Evolutionary conservation across 371 early-diverging fungal genomes (phyloP), one percentile per base, ranked within the genome.

Genomic region (Apophysomyces ossiformis): DNA sequence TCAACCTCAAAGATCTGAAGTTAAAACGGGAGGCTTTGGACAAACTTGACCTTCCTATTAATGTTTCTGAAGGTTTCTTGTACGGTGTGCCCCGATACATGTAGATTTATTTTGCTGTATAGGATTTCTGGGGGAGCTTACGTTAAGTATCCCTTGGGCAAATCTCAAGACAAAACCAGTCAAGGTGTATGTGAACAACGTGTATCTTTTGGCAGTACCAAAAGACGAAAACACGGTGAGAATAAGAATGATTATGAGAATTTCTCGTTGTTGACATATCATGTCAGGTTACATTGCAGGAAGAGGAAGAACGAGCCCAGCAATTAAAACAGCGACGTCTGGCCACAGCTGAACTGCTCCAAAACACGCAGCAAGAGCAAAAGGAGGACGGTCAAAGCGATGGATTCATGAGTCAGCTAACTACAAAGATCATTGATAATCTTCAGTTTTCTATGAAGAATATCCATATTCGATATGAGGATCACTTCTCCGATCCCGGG

Each of bases 91-190:
- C 16, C 13, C 7, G 41, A 36, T 38, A 11, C 58, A 35, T 16
- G 46, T 5, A 18, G 18, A 37, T 50, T 62, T 15, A 50, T 21
- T 7, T 63, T 46, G 36, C 8, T 9, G 8, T 50, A 50, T 68
- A 93, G 96, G 98, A 9, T 92, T 90, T 74, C 85, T 99, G 15
- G 99, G 99, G 35, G 93, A 95, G 63, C 87, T 98, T 36, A 93
- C 92, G 0, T 78, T 97, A 6, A 92, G 88, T 36, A 97, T 99
- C 59, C 98, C 99, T 7, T 99, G 99, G 99, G 89, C 89, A 12
- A 97, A 99, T 75, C 80, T 99, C 60, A 96, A 96, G 78, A 92
- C 90, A 71, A 90, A 93, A 71, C 97, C 99, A 3, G 94, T 98
- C 39, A 87, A 90, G 65, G 87, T 97, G 47, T 79, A 85, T 62